Evolutionary conservation across 164 flowering plant genomes (phyloP), one percentile per base, ranked within the genome.

Genomic region (Protea cynaroides): DNA sequence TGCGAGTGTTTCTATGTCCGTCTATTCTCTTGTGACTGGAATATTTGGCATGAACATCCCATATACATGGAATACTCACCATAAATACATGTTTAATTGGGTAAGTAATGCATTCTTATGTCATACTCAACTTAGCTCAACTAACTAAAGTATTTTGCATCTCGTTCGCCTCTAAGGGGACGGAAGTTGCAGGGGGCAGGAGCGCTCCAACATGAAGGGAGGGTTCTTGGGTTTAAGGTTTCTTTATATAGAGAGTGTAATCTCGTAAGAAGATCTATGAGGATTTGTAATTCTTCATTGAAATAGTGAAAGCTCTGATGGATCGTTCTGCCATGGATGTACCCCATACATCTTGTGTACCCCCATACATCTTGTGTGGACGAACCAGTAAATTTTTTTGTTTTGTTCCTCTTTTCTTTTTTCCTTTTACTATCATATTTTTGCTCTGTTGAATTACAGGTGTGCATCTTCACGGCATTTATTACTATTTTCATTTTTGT

Each of bases 1-100:
- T 15, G 98, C 90, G 49, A 91, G 93, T 49, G 88, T 94, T 37
- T 84, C 86, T 58, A 66, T 90, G 53, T 83, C 97, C 15, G 63
- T 89, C 65, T 93, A 83, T 75, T 82, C 98, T 43, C 75, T 94
- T 80, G 86, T 89, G 71, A 80, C 95, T 75, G 97, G 75, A 54
- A 85, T 94, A 62, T 91, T 94, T 70, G 98, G 98, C 75, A 83
- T 90, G 96, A 91, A 94, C 64, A 86, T 94, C 56, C 97, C 91
- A 10, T 90, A 87, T 63, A 73, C 87, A 44, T 94, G 98, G 98
- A 94, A 81, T 58, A 74, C 78, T 0, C 13, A 67, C 61, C 88
- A 94, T 67, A 84, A 86, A 12, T 82, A 79, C 75, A 59, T 87
- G 71, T 94, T 94, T 57, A 94, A 86, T 84, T 94, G 97, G 96